Evolutionary conservation across 108 stramenopile species (phyloP).

Genomic region (Tribonema minus): DNA sequence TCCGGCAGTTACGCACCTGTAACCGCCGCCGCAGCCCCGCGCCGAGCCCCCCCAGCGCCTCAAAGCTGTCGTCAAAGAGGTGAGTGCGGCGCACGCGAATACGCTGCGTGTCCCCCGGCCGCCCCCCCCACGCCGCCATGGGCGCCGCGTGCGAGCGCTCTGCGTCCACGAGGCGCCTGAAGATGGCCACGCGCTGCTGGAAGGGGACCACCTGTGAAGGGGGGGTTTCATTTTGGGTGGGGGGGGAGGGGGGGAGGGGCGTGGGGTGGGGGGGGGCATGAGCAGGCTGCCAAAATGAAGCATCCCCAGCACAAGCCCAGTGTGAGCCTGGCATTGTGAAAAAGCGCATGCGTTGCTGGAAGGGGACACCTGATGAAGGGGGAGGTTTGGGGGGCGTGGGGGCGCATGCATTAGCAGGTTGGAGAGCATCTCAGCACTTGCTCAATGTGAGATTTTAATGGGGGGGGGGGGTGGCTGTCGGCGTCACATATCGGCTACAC

Average conservation of each 20-base stretch:
- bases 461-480: too few relatives aligned
- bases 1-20: too few relatives aligned
- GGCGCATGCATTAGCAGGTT: too few relatives aligned
- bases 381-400: too few relatives aligned
- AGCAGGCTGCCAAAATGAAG: too few relatives aligned
- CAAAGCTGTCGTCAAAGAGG: not conserved
- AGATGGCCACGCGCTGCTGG: conserved; percentile 31
- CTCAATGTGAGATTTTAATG: too few relatives aligned
- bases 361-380: not conserved
- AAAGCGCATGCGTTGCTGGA: not conserved
- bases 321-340: not conserved
- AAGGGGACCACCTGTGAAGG: conserved; percentile 44
- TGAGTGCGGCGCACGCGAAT: not conserved
- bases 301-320: too few relatives aligned
- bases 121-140: not conserved
- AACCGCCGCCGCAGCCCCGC: not conserved
- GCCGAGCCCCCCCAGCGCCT: not conserved
- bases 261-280: too few relatives aligned
- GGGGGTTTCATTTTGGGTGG: not conserved
- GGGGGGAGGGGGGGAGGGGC: not conserved
- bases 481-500: too few relatives aligned
- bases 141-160: not conserved
- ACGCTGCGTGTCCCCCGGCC: not conserved
- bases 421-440: too few relatives aligned
- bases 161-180: conserved; percentile 22